Evolutionary conservation across 345 rosid genomes (phyloP), one percentile per base, ranked within the genome.

Genomic region (Kandelia obovata): DNA sequence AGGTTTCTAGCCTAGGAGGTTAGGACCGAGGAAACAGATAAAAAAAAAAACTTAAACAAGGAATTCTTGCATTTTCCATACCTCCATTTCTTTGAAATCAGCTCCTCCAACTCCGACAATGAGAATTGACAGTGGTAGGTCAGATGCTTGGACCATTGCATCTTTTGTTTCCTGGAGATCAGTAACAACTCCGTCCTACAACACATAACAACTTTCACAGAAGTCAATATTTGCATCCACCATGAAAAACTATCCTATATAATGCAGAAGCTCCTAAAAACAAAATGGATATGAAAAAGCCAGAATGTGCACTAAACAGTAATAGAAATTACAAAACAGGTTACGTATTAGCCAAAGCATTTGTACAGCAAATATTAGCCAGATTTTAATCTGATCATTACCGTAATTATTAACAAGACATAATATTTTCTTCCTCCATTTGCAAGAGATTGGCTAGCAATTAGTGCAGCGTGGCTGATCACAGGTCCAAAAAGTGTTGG

Each of bases 21-120:
- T 34, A 34, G 37, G 10, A 7, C 37, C 9, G 7, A 34, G 10
- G 37, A 34, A 34, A 34, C 10, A 34, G 37, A 32, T 0, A 6
- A 32, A 32, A 32, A 6, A 34, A 1, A 34, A 34, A 34, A 34
- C 1, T 43, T 13, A 15, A 1, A 15, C 49, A 43, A 43, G 49
- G 17, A 43, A 43, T 43, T 43, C 49, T 43, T 43, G 19, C 49
- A 43, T 13, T 43, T 43, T 43, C 4, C 49, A 43, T 80, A 91
- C 98, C 98, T 94, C 97, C 98, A 94, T 94, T 82, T 94, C 98
- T 83, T 89, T 94, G 68, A 86, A 94, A 79, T 94, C 98, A 19
- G 98, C 98, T 81, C 98, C 98, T 75, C 98, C 98, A 13, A 94
- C 98, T 64, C 98, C 97, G 65, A 94, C 92, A 52, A 94, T 89